Percentiles rank a stretch among this genome's conserved stretches.
These are phyloP conservation scores for Cerrena zonata DNA, from an alignment of 1,284 basidiomycete genomes.

Conservation along the genomic window DNA sequence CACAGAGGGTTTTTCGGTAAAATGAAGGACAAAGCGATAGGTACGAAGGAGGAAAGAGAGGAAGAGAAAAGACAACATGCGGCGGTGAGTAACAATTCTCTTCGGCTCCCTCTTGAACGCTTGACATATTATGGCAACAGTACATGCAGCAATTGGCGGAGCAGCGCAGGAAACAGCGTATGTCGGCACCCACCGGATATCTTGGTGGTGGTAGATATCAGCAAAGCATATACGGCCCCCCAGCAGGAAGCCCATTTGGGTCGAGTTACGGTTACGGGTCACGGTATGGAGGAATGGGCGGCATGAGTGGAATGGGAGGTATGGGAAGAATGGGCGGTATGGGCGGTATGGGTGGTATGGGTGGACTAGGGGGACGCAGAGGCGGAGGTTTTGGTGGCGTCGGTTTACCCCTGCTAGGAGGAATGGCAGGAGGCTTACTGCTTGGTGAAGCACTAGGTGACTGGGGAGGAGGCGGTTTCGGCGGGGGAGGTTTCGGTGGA, in stretches of 20 bases:
- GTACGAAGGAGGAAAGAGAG: slow-evolving; percentile 60
- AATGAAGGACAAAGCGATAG: slow-evolving; percentile 57
- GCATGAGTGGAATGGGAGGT: slow-evolving; percentile 3
- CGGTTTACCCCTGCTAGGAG: slow-evolving; percentile 50
- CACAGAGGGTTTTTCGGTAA: slow-evolving; percentile 52
- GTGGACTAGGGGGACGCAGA: slow-evolving; percentile 12
- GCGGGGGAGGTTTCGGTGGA: slow-evolving; percentile 11
- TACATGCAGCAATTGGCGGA: slow-evolving; percentile 25
- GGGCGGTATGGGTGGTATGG: background rate
- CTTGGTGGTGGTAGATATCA: background rate
- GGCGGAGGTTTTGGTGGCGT: slow-evolving; percentile 39
- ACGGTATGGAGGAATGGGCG: background rate
- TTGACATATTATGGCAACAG: slow-evolving; percentile 9
- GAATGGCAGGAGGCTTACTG: slow-evolving; percentile 55
- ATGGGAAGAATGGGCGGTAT: background rate
- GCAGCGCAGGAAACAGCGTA: slow-evolving; percentile 24
- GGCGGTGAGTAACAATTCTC: slow-evolving; percentile 26
- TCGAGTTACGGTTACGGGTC: slow-evolving; percentile 6
- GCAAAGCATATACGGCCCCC: slow-evolving; percentile 12
- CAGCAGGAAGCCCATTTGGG: slow-evolving; percentile 13
- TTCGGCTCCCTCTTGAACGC: background rate
- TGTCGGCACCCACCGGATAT: slow-evolving; percentile 15
- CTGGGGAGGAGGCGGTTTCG: slow-evolving; percentile 13
- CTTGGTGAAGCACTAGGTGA: slow-evolving; percentile 42
- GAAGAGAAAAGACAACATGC: slow-evolving; percentile 34